phyloP scores from a whole-genome alignment of 768 basidiomycete species.

The Boletus patriciae region DNA sequence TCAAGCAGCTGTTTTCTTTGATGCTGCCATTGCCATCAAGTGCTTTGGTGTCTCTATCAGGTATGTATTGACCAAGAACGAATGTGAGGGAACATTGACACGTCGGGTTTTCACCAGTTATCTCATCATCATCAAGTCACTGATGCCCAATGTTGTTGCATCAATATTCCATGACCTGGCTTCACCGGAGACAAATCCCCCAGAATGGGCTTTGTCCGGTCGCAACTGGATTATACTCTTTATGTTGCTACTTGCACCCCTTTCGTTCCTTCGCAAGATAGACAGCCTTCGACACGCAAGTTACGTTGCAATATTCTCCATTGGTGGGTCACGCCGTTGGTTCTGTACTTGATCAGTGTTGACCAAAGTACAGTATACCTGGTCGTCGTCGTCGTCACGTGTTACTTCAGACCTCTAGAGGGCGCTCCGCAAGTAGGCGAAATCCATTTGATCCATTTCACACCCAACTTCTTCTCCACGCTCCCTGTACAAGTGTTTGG shows the following conservation, averaged over 20 bases:
- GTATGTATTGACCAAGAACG: constrained; percentile 38
- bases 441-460: constrained; percentile 69
- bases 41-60: constrained; percentile 97
- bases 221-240: constrained; percentile 80
- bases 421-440: constrained; percentile 66
- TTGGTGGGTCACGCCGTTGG: constrained; percentile 53
- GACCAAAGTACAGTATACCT: constrained; percentile 58
- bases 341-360: neutral
- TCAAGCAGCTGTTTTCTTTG: constrained; percentile 82
- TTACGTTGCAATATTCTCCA: constrained; percentile 88
- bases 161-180: constrained; percentile 80
- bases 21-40: constrained; percentile 92
- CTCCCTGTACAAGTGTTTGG: constrained; percentile 95
- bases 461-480: constrained; percentile 73
- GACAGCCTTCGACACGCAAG: constrained; percentile 89
- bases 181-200: constrained; percentile 61
- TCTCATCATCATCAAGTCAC: constrained; percentile 87
- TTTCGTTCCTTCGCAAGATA: constrained; percentile 79
- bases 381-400: constrained; percentile 73
- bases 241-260: constrained; percentile 74
- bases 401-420: constrained; percentile 73
- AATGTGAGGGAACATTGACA: neutral
- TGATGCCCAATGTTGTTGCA: constrained; percentile 88
- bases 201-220: constrained; percentile 73
- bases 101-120: constrained; percentile 48